These are phyloP conservation scores for Irpex sp. DNA, from an alignment of 1,284 basidiomycete genomes.

Conservation along the genomic window DNA sequence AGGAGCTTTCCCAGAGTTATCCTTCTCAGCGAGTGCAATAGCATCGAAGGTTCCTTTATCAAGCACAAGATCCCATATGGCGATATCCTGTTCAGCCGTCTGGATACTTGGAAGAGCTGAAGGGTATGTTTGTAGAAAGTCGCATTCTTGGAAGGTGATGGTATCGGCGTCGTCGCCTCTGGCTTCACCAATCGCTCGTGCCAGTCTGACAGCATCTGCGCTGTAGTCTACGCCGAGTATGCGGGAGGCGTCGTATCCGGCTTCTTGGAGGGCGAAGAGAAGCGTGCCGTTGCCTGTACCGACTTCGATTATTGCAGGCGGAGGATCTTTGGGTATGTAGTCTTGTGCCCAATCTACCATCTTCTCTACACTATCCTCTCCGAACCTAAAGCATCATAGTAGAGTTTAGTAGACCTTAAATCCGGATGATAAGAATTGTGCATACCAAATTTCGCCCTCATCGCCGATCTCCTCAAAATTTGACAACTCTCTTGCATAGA, in stretches of 20 bases:
- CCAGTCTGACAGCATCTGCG: constrained; percentile 61
- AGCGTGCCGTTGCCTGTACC: constrained; percentile 87
- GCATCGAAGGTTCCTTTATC: constrained; percentile 89
- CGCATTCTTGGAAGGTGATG: constrained; percentile 51
- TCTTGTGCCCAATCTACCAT: constrained; percentile 71
- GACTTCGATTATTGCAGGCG: constrained; percentile 63
- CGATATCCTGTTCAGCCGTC: not conserved
- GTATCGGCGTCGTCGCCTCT: constrained; percentile 29
- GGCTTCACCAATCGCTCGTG: constrained; percentile 48
- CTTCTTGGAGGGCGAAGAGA: constrained; percentile 69
- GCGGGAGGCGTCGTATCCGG: constrained; percentile 50
- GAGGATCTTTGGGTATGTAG: constrained; percentile 45
- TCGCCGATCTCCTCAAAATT: constrained; percentile 83
- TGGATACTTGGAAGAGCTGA: constrained; percentile 21
- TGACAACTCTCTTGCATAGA: constrained; percentile 67
- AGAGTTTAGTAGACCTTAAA: not conserved
- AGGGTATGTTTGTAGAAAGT: constrained; percentile 55
- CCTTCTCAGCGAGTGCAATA: constrained; percentile 73
- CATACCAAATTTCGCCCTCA: constrained; percentile 86
- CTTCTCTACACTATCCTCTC: constrained; percentile 74
- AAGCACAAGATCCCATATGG: constrained; percentile 62
- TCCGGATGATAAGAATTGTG: not conserved
- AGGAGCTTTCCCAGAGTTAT: constrained; percentile 50
- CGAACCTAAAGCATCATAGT: constrained; percentile 61
- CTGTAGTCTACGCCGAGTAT: constrained; percentile 86